A percentile compares a stretch with the other conserved stretches of the same genome.
These are phyloP conservation scores for Stemphylium beticola DNA, from an alignment of 2,329 filamentous ascomycete species.

Conservation along the genomic window DNA sequence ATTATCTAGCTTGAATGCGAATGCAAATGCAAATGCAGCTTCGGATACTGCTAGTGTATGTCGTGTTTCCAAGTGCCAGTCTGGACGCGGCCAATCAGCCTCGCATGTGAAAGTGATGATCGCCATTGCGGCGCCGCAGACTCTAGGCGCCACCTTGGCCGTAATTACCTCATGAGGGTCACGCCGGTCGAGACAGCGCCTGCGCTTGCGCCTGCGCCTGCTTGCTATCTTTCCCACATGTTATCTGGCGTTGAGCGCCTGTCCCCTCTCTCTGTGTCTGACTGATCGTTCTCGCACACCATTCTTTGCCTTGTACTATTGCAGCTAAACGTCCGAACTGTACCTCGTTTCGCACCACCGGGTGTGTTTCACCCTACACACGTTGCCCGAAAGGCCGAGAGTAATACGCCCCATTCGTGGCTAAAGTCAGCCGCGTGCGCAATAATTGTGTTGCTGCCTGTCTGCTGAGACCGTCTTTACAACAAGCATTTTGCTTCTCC, in stretches of 20 bases:
- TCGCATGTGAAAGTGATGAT: conserved; percentile 2
- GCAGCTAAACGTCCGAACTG: conserved; percentile 4
- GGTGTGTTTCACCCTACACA: conserved; percentile 13
- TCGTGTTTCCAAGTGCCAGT: not conserved
- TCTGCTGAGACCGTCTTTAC: conserved; percentile 5
- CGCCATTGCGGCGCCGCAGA: conserved; percentile 3
- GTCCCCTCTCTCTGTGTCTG: not conserved
- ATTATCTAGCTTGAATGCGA: not conserved
- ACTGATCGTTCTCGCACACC: not conserved
- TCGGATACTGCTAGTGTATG: conserved; percentile 4
- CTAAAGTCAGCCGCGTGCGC: conserved; percentile 10
- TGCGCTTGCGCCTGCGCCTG: not conserved
- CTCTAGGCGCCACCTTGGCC: conserved; percentile 3
- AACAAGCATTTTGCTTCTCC: not conserved
- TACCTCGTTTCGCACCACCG: conserved; percentile 14
- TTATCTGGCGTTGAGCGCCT: conserved; percentile 11
- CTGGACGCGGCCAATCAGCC: not conserved
- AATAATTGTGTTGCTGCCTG: not conserved
- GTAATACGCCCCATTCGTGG: conserved; percentile 13
- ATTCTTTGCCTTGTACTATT: not conserved
- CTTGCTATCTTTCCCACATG: not conserved
- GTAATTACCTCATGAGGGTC: conserved; percentile 5
- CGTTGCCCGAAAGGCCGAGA: conserved; percentile 13
- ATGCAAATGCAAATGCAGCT: not conserved
- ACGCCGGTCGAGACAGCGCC: conserved; percentile 5